Conservation (phyloP, 345 rosid species). For the Raphanus raphanistrum region DNA sequence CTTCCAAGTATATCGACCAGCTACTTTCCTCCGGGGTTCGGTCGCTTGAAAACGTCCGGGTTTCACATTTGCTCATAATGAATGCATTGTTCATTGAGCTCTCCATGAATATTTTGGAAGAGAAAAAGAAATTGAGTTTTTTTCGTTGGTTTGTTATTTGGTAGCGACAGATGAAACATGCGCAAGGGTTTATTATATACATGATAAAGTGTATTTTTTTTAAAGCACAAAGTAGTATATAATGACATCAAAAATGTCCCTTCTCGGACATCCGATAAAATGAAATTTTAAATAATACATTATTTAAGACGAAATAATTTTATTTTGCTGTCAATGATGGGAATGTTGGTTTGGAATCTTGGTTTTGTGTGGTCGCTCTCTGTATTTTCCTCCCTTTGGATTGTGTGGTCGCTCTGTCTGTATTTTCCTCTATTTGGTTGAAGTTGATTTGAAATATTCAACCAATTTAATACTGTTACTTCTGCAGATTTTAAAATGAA, state of each 20-base stretch:
- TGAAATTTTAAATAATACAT: not conserved
- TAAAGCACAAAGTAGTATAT: not conserved
- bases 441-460: slow-evolving; percentile 31
- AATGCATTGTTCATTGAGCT: slow-evolving; percentile 30
- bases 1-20: slow-evolving; percentile 43
- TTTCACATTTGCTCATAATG: not conserved
- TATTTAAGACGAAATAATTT: not conserved
- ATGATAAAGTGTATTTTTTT: not conserved
- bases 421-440: slow-evolving; percentile 4
- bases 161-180: slow-evolving; percentile 22
- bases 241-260: not conserved
- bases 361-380: slow-evolving; percentile 17
- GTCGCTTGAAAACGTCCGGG: not conserved
- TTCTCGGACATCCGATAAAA: not conserved
- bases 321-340: slow-evolving; percentile 36
- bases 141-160: slow-evolving; percentile 10
- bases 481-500: not conserved
- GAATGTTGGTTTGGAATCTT: slow-evolving; percentile 38
- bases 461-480: not conserved
- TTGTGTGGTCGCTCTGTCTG: slow-evolving; percentile 11
- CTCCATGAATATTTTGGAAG: slow-evolving; percentile 21
- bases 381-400: too few species aligned
- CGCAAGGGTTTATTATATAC: slow-evolving; percentile 27
- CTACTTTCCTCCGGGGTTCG: slow-evolving; percentile 36
- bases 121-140: not conserved